Percentiles rank a stretch among this genome's conserved stretches.
These are phyloP conservation scores for Candida oleophila DNA, from an alignment of 805 yeast genomes.

Conservation along the genomic window DNA sequence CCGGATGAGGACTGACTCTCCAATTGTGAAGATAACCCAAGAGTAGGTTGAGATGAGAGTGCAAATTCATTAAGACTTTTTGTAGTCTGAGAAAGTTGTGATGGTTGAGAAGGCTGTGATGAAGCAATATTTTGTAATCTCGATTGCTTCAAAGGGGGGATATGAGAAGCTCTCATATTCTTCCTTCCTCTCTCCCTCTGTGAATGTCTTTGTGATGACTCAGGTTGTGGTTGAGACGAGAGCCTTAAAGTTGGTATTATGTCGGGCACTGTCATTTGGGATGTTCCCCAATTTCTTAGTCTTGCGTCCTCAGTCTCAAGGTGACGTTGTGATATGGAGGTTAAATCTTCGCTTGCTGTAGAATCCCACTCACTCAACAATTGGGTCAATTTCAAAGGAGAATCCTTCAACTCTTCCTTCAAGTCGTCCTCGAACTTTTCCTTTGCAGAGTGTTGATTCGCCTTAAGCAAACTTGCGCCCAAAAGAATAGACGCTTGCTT, in stretches of 20 bases:
- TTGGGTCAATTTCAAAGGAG: neutral
- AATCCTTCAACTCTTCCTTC: constrained; percentile 3
- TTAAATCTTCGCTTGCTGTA: constrained; percentile 2
- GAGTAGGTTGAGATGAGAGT: neutral
- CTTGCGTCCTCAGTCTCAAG: constrained; percentile 16
- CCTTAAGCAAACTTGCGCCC: constrained; percentile 13
- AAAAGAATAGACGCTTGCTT: constrained; percentile 10
- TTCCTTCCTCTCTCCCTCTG: neutral
- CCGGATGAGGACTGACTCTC: neutral
- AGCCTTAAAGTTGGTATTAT: neutral
- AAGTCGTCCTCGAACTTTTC: neutral
- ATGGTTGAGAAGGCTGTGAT: neutral
- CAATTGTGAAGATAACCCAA: constrained; percentile 7
- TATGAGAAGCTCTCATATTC: neutral
- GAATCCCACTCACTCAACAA: neutral
- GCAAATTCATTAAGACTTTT: neutral
- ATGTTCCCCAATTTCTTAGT: neutral
- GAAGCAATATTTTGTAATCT: neutral
- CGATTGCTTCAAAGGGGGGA: neutral
- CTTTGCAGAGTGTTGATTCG: constrained; percentile 1
- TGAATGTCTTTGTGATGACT: neutral
- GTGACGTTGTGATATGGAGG: constrained; percentile 8
- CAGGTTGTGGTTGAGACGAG: neutral
- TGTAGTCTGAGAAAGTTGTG: neutral
- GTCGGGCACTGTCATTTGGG: constrained; percentile 3